phyloP scores from a whole-genome alignment of 257 asterid genomes.

The Lycium ferocissimum region DNA sequence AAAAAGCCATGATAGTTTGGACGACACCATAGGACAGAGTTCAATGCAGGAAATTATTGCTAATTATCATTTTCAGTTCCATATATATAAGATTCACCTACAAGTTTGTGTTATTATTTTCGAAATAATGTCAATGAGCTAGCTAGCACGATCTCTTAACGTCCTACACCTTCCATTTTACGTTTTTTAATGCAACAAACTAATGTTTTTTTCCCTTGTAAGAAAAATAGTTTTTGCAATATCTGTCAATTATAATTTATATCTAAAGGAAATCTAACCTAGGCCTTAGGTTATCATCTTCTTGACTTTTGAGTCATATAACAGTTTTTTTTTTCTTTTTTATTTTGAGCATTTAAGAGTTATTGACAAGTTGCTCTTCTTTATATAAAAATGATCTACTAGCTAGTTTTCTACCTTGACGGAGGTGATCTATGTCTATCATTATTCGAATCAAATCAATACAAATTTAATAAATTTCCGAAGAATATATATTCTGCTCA shows the following conservation, averaged over 20 bases:
- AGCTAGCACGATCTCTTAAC: slow-evolving; percentile 30
- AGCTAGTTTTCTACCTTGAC: too few relatives aligned
- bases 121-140: slow-evolving; percentile 24
- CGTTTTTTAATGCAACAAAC: slow-evolving; percentile 23
- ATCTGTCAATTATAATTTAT: not conserved
- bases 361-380: too few relatives aligned
- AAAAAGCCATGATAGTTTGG: slow-evolving; percentile 24
- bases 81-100: slow-evolving; percentile 31
- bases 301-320: not conserved
- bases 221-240: not conserved
- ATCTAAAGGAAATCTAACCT: not conserved
- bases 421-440: not conserved
- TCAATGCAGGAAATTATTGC: slow-evolving; percentile 39
- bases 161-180: slow-evolving; percentile 26
- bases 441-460: not conserved
- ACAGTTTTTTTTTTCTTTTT: too few relatives aligned
- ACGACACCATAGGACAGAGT: slow-evolving; percentile 29
- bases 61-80: slow-evolving; percentile 12
- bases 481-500: not conserved
- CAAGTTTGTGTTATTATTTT: not conserved
- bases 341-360: not conserved
- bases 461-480: not conserved
- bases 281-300: not conserved
- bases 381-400: too few relatives aligned
- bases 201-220: not conserved